Conservation (phyloP, 2,329 filamentous ascomycete species). For the Sarocladium kiliense region DNA sequence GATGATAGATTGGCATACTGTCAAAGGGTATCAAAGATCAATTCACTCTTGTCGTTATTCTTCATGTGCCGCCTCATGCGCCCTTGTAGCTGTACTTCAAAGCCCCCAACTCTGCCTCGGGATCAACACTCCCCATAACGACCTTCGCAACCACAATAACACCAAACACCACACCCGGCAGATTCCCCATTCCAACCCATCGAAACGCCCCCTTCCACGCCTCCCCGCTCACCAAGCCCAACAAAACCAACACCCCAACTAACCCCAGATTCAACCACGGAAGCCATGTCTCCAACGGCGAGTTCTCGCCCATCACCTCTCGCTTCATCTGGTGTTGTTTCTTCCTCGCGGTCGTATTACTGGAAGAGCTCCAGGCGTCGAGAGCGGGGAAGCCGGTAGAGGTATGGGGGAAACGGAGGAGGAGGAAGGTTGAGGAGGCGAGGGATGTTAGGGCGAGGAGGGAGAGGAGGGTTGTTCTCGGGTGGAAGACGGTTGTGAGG, state of each 20-base stretch:
- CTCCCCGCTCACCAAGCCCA: slow-evolving; percentile 33
- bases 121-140: slow-evolving; percentile 64
- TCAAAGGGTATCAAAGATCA: no score
- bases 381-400: slow-evolving; percentile 47
- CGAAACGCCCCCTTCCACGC: slow-evolving; percentile 26
- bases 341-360: background rate
- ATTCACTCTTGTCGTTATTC: no score
- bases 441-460: slow-evolving; percentile 60
- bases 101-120: slow-evolving; percentile 56
- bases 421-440: slow-evolving; percentile 54
- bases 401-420: slow-evolving; percentile 50
- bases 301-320: slow-evolving; percentile 11
- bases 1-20: no score
- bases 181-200: slow-evolving; percentile 39
- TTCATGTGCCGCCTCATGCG: slow-evolving; percentile 34
- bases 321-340: background rate
- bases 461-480: slow-evolving; percentile 33
- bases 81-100: slow-evolving; percentile 65
- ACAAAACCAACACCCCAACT: slow-evolving; percentile 44
- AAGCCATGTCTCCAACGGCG: slow-evolving; percentile 52
- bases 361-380: slow-evolving; percentile 25
- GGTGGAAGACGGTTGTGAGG: slow-evolving; percentile 28
- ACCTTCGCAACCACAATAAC: slow-evolving; percentile 58
- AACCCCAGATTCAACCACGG: slow-evolving; percentile 56
- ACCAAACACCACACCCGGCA: slow-evolving; percentile 55